These are phyloP conservation scores for Mycena crocata DNA, from an alignment of 768 basidiomycete genomes.

Conservation along the genomic window DNA sequence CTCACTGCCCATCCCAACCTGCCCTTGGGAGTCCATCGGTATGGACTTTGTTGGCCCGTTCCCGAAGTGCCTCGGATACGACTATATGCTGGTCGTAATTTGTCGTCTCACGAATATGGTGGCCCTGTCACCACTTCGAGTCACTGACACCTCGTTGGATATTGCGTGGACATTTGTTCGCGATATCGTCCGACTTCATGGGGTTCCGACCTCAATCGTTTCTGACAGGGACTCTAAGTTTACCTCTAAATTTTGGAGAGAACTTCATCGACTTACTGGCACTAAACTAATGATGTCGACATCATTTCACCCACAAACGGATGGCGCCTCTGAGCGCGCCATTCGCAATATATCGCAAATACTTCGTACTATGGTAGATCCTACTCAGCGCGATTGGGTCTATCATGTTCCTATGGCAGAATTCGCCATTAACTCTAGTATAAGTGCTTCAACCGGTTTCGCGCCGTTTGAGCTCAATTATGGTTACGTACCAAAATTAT, in stretches of 20 bases:
- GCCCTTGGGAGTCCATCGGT: neutral
- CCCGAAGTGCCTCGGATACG: neutral
- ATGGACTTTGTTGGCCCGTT: conserved; percentile 1
- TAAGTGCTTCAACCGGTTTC: conserved; percentile 28
- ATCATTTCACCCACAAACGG: too few relatives aligned
- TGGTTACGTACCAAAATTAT: conserved; percentile 2
- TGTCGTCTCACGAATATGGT: neutral
- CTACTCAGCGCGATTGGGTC: conserved; percentile 42
- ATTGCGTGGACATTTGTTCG: neutral
- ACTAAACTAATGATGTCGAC: neutral
- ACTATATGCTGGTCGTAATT: neutral
- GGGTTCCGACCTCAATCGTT: neutral
- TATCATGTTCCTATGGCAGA: conserved; percentile 36
- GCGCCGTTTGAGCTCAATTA: conserved; percentile 29
- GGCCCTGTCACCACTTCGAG: neutral
- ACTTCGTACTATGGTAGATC: conserved; percentile 5
- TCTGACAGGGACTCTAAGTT: too few relatives aligned
- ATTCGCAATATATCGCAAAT: neutral
- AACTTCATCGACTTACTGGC: neutral
- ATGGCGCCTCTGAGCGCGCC: neutral
- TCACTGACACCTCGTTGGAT: neutral
- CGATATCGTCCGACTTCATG: neutral
- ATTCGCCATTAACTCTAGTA: conserved; percentile 33
- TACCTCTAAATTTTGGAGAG: neutral
- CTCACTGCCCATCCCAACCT: neutral